Conservation (phyloP, 371 early-diverging fungal species). For the Apophysomyces variabilis region DNA sequence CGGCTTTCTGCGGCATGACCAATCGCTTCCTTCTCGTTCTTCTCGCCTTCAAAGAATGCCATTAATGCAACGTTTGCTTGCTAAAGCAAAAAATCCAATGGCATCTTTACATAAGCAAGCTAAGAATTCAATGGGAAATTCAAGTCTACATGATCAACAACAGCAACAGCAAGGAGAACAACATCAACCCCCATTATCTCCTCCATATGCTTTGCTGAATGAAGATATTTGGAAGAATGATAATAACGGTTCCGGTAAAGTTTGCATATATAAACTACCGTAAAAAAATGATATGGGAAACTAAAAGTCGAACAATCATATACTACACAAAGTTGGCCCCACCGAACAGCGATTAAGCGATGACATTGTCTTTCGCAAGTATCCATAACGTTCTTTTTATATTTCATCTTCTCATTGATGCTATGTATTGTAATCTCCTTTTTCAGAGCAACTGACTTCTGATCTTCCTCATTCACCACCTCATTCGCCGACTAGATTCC, state of each 20-base stretch:
- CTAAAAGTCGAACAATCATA: background rate
- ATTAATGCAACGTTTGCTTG: background rate
- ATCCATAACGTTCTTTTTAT: background rate
- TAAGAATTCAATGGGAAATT: background rate
- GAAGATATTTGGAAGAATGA: background rate
- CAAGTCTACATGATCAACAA: background rate
- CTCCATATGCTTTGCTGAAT: background rate
- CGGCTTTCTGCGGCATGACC: background rate
- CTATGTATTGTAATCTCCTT: background rate
- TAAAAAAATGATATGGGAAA: background rate
- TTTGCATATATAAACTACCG: background rate
- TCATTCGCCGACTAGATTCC: background rate
- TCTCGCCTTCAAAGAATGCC: background rate
- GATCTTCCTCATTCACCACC: conserved; percentile 6
- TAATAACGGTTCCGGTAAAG: background rate
- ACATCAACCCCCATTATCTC: background rate
- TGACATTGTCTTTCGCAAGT: background rate
- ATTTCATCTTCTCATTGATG: background rate
- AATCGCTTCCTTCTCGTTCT: background rate
- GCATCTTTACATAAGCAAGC: conserved; percentile 1
- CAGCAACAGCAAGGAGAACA: background rate
- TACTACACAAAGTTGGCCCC: background rate
- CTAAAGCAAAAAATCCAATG: conserved; percentile 3
- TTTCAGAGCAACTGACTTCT: background rate
- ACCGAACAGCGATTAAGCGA: background rate